Evolutionary conservation across 2,329 filamentous ascomycete species (phyloP), one percentile per base, ranked within the genome.

Genomic region (Venturia effusa): DNA sequence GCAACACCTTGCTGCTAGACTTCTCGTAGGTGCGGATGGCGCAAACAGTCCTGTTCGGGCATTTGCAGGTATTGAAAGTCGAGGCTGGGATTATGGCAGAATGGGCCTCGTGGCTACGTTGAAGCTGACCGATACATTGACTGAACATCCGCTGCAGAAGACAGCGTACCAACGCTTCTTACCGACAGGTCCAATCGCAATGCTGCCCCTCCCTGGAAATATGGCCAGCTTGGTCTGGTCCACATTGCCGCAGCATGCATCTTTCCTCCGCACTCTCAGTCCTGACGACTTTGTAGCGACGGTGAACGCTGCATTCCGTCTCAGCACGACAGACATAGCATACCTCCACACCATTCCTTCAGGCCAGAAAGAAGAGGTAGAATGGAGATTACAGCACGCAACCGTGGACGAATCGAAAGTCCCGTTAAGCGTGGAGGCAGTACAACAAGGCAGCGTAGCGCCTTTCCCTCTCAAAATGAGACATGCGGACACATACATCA

Each of bases 141-240:
- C 83, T 64, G 73, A 71, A 39, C 70, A 70, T 11, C 64, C 67
- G 51, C 73, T 77, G 57, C 73, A 74, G 65, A 91, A 89, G 73
- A 91, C 88, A 60, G 94, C 94, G 32, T 99, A 96, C 74, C 94
- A 99, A 77, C 86, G 94, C 63, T 99, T 99, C 78, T 80, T 99
- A 17, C 94, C 94, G 4, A 90, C 90, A 0, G 94, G 94, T 0
- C 94, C 94, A 0, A 85, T 97, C 61, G 94, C 94, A 22, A 86
- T 97, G 77, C 84, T 99, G 1, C 94, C 94, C 1, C 79, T 99
- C 10, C 94, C 94, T 0, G 89, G 89, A 24, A 88, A 89, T 67
- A 83, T 85, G 72, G 88, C 92, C 4, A 92, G 91, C 0, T 80
- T 99, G 4, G 94, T 99, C 22, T 99, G 94, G 94, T 95, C 92